phyloP scores from a whole-genome alignment of 441 rosid species.

The Gossypium lobatum region DNA sequence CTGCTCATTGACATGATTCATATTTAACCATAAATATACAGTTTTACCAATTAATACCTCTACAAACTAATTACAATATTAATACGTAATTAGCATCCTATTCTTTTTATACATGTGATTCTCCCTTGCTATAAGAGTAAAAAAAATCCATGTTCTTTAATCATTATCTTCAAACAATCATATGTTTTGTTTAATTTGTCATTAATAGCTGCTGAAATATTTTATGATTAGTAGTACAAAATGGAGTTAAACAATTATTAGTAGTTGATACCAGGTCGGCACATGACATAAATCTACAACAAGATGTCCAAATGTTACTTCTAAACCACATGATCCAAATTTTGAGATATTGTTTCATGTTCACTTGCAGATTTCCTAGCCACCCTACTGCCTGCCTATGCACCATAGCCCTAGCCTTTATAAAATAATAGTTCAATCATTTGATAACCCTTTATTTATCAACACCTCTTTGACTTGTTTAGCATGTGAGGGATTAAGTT shows the following conservation, averaged over 20 bases:
- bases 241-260: not conserved
- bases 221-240: not conserved
- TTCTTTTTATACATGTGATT: too few species aligned
- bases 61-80: too few species aligned
- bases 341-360: not conserved
- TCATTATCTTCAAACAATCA: too few species aligned
- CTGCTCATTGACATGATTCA: too few species aligned
- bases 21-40: too few species aligned
- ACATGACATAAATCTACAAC: constrained; percentile 15
- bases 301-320: constrained; percentile 2
- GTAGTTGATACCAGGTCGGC: not conserved
- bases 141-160: too few species aligned
- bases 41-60: too few species aligned
- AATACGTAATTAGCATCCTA: too few species aligned
- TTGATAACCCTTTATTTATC: not conserved
- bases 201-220: not conserved
- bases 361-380: not conserved
- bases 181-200: not conserved
- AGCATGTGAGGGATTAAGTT: not conserved
- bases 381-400: not conserved
- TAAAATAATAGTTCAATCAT: not conserved
- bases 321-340: not conserved
- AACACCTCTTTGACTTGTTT: not conserved
- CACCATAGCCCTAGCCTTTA: not conserved
- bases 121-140: too few species aligned